Base-by-base conservation (phyloP, 2,329 filamentous ascomycete species). In the Ophiosphaerella narmari region DNA sequence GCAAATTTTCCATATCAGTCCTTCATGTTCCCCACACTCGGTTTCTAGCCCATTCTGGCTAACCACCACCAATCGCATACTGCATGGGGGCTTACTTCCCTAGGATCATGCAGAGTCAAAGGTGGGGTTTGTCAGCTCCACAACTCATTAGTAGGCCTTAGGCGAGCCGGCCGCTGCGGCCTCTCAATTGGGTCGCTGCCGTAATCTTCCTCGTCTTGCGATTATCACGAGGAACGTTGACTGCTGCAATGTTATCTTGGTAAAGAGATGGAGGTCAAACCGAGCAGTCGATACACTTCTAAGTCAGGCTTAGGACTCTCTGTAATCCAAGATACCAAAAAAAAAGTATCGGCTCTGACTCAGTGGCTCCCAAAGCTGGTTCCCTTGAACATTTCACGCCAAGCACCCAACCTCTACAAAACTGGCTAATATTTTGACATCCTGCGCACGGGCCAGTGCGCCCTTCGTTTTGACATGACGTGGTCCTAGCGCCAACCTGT, bases 51-150 rank as follows among this genome's bases (percentile, higher is more conserved):
- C 8, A 34, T 35, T 32, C 14, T 29, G 18, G 43, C 14, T 14
- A 24, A 23, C 12, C 11, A 29, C 6, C 7, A 32, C 55, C 50
- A 59, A 56, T 55, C 18, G 32, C 37, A 47, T 34, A 8, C 14
- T 18, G 23, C 21, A 14, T 16, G 40, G 39, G 39, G 38, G 33
- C 33, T 38, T 49, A 51, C 39, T 39, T 47, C 38, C 37, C 43
- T 38, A 37, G 23, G 54, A 43, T 48, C 37, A 35, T 43, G 43
- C 47, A 50, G 50, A 36, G 21, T 29, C 42, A 18, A 18, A 45
- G 47, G 55, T 55, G 57, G 55, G 43, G 57, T 60, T 59, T 55
- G 55, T 62, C 59, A 62, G 61, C 59, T 46, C 46, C 13, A 21
- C 31, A 45, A 35, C 34, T 31, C 21, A 35, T 32, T 9, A 11